These are phyloP conservation scores for Pseudozyma hubeiensis DNA, from an alignment of 1,284 basidiomycete species.

Conservation along the genomic window DNA sequence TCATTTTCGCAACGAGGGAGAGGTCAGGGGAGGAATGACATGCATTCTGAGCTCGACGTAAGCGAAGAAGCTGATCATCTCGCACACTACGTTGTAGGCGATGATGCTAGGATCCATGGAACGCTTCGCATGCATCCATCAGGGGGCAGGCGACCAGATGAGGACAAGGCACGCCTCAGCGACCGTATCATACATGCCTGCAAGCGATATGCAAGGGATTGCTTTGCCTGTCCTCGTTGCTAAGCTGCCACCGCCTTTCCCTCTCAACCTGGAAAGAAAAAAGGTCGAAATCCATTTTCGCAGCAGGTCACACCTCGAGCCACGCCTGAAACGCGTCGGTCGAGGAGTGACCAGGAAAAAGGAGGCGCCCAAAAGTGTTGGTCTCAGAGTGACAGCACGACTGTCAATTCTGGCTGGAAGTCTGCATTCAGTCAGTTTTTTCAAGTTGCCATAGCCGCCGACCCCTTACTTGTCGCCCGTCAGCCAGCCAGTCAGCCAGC, in stretches of 20 bases:
- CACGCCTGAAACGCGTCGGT: not conserved
- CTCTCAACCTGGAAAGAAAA: too few relatives aligned
- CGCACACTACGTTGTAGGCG: not conserved
- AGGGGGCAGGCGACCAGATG: not conserved
- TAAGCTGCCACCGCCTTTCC: not conserved
- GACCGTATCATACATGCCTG: conserved; percentile 6
- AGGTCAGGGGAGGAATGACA: conserved; percentile 11
- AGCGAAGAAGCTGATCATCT: conserved; percentile 5
- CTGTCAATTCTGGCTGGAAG: too few relatives aligned
- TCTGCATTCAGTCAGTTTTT: not conserved
- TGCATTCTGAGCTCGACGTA: conserved; percentile 6
- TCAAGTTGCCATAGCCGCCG: not conserved
- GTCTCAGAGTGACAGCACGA: not conserved
- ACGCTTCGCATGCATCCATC: not conserved
- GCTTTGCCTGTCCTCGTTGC: not conserved
- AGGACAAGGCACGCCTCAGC: too few relatives aligned
- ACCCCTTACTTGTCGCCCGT: conserved; percentile 1
- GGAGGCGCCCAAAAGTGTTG: conserved; percentile 7
- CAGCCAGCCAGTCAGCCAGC: not conserved
- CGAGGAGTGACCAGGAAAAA: not conserved
- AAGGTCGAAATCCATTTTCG: too few relatives aligned
- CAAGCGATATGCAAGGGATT: conserved; percentile 9
- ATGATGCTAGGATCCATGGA: not conserved
- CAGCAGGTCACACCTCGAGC: too few relatives aligned
- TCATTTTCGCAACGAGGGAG: not conserved